Evolutionary conservation across 73 alveolate genomes (phyloP), one percentile per base, ranked within the genome.

Genomic region (Stentor roeselii): DNA sequence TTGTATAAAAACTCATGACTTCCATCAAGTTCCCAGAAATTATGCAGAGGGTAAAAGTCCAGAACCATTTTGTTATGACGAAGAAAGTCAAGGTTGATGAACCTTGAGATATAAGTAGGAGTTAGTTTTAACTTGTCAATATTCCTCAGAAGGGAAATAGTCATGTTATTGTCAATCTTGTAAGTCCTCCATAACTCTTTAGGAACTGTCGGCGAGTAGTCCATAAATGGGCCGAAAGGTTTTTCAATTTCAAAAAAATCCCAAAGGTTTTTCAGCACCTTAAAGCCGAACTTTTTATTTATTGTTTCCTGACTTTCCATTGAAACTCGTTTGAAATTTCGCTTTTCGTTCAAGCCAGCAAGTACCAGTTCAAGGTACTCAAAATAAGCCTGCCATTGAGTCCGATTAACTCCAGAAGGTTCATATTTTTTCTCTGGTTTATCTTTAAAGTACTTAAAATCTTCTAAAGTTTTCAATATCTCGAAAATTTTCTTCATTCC

Each of bases 361-460:
- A 67, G 84, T 41, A 76, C 38, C 30, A 27, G 74, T 27, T 14
- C 78, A 15, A 41, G 41, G 34, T 67, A 67, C 41, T 21, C n/a
- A 67, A 40, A n/a, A 67, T 67, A 67, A 67, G 80, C 80, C 41
- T 32, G 15, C 80, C 80, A 67, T 36, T 67, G n/a, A 27, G 21
- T 40, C 11, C 42, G 41, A 67, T 36, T 30, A 15, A 67, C 41
- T 32, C 80, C 80, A 30, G 21, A n/a, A 11, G 80, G 42, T 27
- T 21, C 42, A 21, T 67, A 2, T 58, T 58, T 58, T 67, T 32
- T 67, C 41, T 21, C 50, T 30, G 27, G 34, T 30, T 67, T n/a
- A n/a, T 32, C 80, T 30, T n/a, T 27, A 30, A 34, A 67, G 42
- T 11, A 67, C 14, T 67, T 32, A 30, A 67, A 11, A 14, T n/a